These are phyloP conservation scores for Diaporthe aspalathi DNA, from an alignment of 2,329 filamentous ascomycete species.

Conservation along the genomic window DNA sequence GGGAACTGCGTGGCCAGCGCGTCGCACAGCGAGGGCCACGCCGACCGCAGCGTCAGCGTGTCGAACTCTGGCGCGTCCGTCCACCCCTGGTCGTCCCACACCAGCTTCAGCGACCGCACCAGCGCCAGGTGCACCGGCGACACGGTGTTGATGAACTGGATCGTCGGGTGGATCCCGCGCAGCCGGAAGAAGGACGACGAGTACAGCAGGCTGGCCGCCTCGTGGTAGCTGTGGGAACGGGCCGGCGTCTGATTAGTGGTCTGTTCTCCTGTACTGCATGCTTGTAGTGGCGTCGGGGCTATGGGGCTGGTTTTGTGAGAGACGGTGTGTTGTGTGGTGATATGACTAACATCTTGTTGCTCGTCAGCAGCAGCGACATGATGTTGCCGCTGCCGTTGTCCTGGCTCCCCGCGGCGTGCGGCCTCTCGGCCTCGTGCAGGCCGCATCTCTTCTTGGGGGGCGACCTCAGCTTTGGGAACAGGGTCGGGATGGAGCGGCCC, in stretches of 20 bases:
- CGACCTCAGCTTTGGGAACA: constrained; percentile 37
- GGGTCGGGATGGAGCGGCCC: constrained; percentile 34
- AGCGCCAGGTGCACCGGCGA: constrained; percentile 33
- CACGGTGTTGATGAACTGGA: constrained; percentile 38
- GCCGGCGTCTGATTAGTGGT: constrained; percentile 10
- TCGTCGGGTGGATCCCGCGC: constrained; percentile 37
- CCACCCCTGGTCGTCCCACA: constrained; percentile 40
- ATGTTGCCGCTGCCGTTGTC: constrained; percentile 30
- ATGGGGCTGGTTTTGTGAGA: background rate
- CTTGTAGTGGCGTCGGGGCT: background rate
- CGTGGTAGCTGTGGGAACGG: constrained; percentile 28
- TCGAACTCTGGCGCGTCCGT: constrained; percentile 31
- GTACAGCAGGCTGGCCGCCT: constrained; percentile 36
- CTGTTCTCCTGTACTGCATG: background rate
- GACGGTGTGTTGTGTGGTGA: background rate
- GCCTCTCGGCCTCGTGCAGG: constrained; percentile 17
- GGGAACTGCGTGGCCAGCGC: constrained; percentile 33
- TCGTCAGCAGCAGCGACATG: constrained; percentile 37
- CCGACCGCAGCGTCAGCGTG: constrained; percentile 34
- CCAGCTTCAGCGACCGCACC: constrained; percentile 39
- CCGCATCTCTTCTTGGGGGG: constrained; percentile 11
- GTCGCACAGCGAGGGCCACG: constrained; percentile 37
- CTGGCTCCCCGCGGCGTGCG: background rate
- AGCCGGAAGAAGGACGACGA: constrained; percentile 39
- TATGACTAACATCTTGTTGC: constrained; percentile 34